A percentile compares a stretch with the other conserved stretches of the same genome.
phyloP scores from a whole-genome alignment of 2,329 filamentous ascomycete species.

The Fusarium sp. region DNA sequence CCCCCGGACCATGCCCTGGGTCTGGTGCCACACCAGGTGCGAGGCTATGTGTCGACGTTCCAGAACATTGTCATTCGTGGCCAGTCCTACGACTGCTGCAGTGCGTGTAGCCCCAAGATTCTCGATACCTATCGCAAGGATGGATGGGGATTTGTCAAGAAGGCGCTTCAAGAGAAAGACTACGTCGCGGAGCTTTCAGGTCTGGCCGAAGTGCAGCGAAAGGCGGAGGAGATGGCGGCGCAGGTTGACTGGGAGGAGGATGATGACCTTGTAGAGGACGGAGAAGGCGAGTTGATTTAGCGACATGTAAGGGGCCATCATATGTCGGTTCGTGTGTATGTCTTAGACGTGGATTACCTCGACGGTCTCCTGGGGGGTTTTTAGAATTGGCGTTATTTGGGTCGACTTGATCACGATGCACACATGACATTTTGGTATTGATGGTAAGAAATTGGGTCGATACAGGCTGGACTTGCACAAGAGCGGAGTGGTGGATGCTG shows the following conservation, averaged over 20 bases:
- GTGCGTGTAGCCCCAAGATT: constrained; percentile 82
- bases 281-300: constrained; percentile 37
- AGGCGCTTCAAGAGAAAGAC: constrained; percentile 80
- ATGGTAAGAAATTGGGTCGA: not conserved
- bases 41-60: constrained; percentile 83
- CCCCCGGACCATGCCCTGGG: constrained; percentile 74
- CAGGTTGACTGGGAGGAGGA: constrained; percentile 76
- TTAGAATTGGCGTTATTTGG: constrained; percentile 28
- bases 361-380: constrained; percentile 1
- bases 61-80: constrained; percentile 82
- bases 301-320: not conserved
- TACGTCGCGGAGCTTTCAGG: constrained; percentile 86
- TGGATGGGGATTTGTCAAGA: constrained; percentile 84
- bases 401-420: not conserved
- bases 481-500: too few species aligned
- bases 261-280: constrained; percentile 57
- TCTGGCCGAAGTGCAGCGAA: constrained; percentile 78
- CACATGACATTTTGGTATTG: constrained; percentile 6
- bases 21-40: constrained; percentile 84
- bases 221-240: constrained; percentile 66
- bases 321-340: not conserved
- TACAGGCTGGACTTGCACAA: too few species aligned
- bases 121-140: constrained; percentile 76
- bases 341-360: constrained; percentile 22
- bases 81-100: constrained; percentile 84